These are phyloP conservation scores for Erysimum cheiranthoides DNA, from an alignment of 345 rosid species.

Conservation along the genomic window DNA sequence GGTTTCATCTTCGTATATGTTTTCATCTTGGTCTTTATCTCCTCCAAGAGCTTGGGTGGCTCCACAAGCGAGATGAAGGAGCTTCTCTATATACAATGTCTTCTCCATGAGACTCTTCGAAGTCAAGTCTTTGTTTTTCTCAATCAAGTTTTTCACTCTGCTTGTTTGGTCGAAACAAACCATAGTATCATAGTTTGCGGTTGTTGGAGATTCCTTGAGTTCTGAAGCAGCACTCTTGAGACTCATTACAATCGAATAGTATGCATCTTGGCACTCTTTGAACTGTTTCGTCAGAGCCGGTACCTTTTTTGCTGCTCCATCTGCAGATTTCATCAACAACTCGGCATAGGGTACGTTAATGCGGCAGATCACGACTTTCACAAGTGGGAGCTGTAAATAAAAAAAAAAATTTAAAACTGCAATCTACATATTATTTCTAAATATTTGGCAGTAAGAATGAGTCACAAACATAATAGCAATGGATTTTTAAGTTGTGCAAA, in stretches of 20 bases:
- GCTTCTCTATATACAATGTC: neutral
- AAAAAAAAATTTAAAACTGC: neutral
- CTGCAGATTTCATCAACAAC: neutral
- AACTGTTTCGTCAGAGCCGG: neutral
- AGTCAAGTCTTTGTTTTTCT: neutral
- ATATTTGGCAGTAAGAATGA: neutral
- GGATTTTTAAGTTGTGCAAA: too few relatives aligned
- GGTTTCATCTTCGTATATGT: too few relatives aligned
- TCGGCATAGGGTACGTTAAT: neutral
- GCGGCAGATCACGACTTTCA: neutral
- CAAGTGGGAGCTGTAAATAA: neutral
- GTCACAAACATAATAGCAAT: too few relatives aligned
- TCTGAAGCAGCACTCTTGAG: neutral
- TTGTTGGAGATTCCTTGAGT: neutral
- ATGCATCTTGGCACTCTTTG: neutral
- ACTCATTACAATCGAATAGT: neutral
- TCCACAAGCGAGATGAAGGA: neutral
- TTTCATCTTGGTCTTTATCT: neutral
- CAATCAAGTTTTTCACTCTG: neutral
- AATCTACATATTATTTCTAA: neutral
- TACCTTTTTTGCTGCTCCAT: neutral
- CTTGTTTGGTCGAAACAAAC: neutral
- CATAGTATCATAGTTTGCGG: neutral
- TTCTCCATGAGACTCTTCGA: neutral
- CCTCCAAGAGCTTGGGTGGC: neutral